Evolutionary conservation across 1,284 basidiomycete genomes (phyloP).

Genomic region (Apiotrichum akiyoshidainum): DNA sequence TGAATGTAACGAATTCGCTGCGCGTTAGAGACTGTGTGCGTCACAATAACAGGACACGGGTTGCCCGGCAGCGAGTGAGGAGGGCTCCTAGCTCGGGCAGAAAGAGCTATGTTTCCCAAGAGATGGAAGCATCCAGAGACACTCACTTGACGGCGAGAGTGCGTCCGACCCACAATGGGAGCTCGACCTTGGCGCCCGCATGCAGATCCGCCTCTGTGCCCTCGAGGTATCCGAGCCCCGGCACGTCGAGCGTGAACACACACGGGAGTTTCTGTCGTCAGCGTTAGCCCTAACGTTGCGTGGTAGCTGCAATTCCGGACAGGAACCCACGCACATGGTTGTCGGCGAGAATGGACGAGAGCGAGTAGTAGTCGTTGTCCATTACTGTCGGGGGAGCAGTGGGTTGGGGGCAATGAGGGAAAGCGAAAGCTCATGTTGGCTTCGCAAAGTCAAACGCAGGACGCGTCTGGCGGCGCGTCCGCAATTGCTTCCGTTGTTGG

Average conservation of each 20-base stretch:
- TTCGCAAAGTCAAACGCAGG: no score
- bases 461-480: no score
- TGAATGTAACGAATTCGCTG: constrained; percentile 81
- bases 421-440: not conserved
- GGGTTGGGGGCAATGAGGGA: not conserved
- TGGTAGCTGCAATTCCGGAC: not conserved
- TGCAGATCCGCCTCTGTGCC: constrained; percentile 76
- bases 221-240: constrained; percentile 78
- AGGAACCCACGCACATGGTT: constrained; percentile 71
- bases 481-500: no score
- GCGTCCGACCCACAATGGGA: constrained; percentile 83
- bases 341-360: constrained; percentile 81
- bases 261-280: constrained; percentile 74
- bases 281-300: not conserved
- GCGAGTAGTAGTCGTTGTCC: constrained; percentile 83
- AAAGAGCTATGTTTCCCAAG: no score
- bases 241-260: constrained; percentile 79
- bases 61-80: no score
- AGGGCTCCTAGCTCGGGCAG: no score
- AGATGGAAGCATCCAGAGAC: no score
- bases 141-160: constrained; percentile 73
- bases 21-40: no score
- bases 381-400: constrained; percentile 49
- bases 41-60: no score
- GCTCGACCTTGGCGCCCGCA: constrained; percentile 65